Conservation (phyloP, 2,329 filamentous ascomycete genomes). For the Cordyceps pruinosa region DNA sequence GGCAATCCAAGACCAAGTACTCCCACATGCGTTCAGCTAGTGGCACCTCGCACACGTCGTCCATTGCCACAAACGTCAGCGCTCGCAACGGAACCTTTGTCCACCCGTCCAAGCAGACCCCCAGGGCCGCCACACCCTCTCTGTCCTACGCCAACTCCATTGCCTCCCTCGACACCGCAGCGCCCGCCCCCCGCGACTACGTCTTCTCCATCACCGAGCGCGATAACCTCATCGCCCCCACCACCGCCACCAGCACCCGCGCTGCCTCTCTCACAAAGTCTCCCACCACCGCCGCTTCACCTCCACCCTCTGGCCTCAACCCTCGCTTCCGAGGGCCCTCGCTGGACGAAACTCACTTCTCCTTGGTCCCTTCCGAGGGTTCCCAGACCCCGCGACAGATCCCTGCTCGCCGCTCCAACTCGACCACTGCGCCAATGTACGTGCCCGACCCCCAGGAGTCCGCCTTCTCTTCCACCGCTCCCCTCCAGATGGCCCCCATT, state of each 20-base stretch:
- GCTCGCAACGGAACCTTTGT: slow-evolving; percentile 46
- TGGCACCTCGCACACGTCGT: slow-evolving; percentile 50
- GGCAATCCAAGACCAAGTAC: slow-evolving; percentile 33
- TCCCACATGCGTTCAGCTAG: slow-evolving; percentile 53
- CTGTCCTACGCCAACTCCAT: slow-evolving; percentile 52
- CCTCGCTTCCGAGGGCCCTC: slow-evolving; percentile 14
- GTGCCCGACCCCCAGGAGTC: slow-evolving; percentile 22
- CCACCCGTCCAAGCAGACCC: slow-evolving; percentile 59
- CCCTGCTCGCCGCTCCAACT: slow-evolving; percentile 24
- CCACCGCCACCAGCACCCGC: slow-evolving; percentile 9
- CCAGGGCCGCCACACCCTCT: slow-evolving; percentile 53
- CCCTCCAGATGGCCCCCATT: slow-evolving; percentile 18
- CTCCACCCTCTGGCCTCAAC: slow-evolving; percentile 11
- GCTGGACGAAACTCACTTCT: slow-evolving; percentile 20
- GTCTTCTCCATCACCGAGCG: slow-evolving; percentile 50
- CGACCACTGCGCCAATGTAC: slow-evolving; percentile 15
- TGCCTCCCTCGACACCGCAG: slow-evolving; percentile 40
- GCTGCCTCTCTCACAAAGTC: slow-evolving; percentile 11
- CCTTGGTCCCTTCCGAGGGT: slow-evolving; percentile 23
- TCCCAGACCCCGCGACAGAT: slow-evolving; percentile 25
- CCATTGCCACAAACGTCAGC: slow-evolving; percentile 47
- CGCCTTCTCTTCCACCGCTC: slow-evolving; percentile 25
- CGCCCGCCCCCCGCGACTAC: slow-evolving; percentile 38
- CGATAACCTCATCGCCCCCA: slow-evolving; percentile 33
- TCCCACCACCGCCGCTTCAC: neutral